These are phyloP conservation scores for Saksenaea vasiformis DNA, from an alignment of 371 early-diverging fungal genomes.

Conservation along the genomic window DNA sequence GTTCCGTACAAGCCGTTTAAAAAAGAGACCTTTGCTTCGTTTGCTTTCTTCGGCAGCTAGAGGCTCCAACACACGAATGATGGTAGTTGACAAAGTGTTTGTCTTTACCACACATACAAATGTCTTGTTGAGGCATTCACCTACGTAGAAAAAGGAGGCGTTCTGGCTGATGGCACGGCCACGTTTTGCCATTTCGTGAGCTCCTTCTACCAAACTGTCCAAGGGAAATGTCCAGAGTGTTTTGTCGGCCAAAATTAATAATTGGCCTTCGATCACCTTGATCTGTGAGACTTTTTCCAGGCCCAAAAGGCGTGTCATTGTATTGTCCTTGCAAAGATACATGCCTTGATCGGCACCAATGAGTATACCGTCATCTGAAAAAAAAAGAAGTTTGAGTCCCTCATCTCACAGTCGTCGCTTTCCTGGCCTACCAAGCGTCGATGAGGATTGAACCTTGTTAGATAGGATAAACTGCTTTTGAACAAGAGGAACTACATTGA, in stretches of 20 bases:
- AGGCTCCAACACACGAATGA: conserved; percentile 80
- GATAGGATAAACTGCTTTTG: conserved; percentile 11
- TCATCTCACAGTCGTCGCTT: not conserved
- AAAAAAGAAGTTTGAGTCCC: not conserved
- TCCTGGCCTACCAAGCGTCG: conserved; percentile 8
- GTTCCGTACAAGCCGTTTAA: conserved; percentile 50
- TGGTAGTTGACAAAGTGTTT: conserved; percentile 65
- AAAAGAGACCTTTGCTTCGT: conserved; percentile 49
- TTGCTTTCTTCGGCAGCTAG: conserved; percentile 59
- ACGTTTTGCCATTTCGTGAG: conserved; percentile 52
- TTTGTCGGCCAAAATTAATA: conserved; percentile 73
- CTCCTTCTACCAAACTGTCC: conserved; percentile 57
- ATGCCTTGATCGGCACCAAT: conserved; percentile 44
- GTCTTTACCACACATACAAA: conserved; percentile 77
- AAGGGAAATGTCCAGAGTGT: conserved; percentile 73
- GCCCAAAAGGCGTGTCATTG: conserved; percentile 54
- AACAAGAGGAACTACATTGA: conserved; percentile 47
- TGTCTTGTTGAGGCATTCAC: conserved; percentile 71
- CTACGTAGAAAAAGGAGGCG: conserved; percentile 87
- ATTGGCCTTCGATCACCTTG: conserved; percentile 72
- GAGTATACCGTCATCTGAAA: conserved; percentile 10
- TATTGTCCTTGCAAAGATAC: conserved; percentile 15
- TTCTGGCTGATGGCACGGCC: conserved; percentile 74
- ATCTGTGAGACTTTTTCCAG: conserved; percentile 82
- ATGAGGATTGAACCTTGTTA: conserved; percentile 22